These are phyloP conservation scores for Lodderomyces oxycetoniae DNA, from an alignment of 1,139 yeast species.

Conservation along the genomic window DNA sequence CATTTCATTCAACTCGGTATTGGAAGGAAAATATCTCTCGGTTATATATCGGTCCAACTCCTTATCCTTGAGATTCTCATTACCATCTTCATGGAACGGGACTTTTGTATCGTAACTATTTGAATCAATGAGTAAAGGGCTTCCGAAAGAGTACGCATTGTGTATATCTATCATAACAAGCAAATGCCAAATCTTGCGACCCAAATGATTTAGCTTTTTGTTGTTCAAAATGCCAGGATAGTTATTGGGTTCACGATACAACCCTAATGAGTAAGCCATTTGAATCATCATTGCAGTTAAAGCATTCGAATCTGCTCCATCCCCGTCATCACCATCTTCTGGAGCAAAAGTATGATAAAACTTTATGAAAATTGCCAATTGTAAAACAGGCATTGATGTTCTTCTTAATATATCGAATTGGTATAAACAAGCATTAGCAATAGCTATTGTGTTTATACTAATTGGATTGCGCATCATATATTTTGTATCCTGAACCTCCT, in stretches of 20 bases:
- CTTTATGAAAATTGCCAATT: slow-evolving; percentile 38
- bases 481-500: slow-evolving; percentile 28
- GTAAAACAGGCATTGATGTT: slow-evolving; percentile 47
- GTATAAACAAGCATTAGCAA: slow-evolving; percentile 51
- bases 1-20: slow-evolving; percentile 6
- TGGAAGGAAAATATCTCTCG: slow-evolving; percentile 11
- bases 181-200: slow-evolving; percentile 51
- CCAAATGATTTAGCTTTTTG: slow-evolving; percentile 30
- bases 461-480: slow-evolving; percentile 47
- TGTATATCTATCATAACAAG: slow-evolving; percentile 24
- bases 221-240: slow-evolving; percentile 19
- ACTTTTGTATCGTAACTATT: slow-evolving; percentile 24
- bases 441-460: slow-evolving; percentile 37
- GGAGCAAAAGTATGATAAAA: slow-evolving; percentile 42
- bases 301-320: slow-evolving; percentile 41
- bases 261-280: slow-evolving; percentile 43
- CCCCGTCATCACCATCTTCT: slow-evolving; percentile 49
- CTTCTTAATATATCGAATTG: slow-evolving; percentile 47
- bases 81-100: slow-evolving; percentile 24
- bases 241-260: slow-evolving; percentile 40
- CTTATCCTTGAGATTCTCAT: slow-evolving; percentile 20
- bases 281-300: slow-evolving; percentile 36
- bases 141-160: slow-evolving; percentile 28
- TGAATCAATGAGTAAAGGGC: slow-evolving; percentile 20
- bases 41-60: slow-evolving; percentile 22